phyloP scores from a whole-genome alignment of 306 rosid genomes.

The Cucurbita maxima region DNA sequence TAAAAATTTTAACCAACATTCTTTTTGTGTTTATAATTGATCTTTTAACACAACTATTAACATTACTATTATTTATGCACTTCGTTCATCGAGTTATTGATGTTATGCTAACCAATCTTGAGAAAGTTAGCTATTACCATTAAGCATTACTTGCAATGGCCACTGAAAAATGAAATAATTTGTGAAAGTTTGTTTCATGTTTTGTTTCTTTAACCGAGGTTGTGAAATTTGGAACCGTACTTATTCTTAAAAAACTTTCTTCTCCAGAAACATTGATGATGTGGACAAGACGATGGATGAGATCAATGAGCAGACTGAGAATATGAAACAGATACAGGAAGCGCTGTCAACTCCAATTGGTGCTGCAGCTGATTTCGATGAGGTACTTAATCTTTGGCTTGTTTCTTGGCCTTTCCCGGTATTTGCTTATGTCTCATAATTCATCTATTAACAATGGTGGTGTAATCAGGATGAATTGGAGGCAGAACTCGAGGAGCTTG shows the following conservation, averaged over 20 bases:
- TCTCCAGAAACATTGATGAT: constrained; percentile 74
- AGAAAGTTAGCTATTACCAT: too few species aligned
- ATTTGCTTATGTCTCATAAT: neutral
- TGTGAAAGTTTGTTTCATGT: neutral
- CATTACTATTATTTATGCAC: neutral
- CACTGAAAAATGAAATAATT: neutral
- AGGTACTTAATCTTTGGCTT: constrained; percentile 28
- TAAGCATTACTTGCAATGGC: too few species aligned
- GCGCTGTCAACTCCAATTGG: constrained; percentile 85
- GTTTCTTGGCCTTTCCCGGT: neutral
- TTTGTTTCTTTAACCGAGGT: neutral
- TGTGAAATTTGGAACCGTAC: neutral
- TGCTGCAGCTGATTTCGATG: constrained; percentile 86
- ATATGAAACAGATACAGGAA: constrained; percentile 95
- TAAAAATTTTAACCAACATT: neutral
- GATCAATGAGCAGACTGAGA: constrained; percentile 95
- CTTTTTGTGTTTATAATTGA: neutral
- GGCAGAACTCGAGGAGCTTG: constrained; percentile 96
- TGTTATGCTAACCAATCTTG: neutral
- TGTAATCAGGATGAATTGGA: constrained; percentile 73
- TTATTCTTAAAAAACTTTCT: neutral
- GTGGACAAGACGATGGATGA: constrained; percentile 98
- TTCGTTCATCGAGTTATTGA: neutral
- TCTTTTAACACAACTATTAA: neutral
- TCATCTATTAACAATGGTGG: neutral